Base-by-base conservation (phyloP, 2,329 filamentous ascomycete species). In the Phoma sp. region DNA sequence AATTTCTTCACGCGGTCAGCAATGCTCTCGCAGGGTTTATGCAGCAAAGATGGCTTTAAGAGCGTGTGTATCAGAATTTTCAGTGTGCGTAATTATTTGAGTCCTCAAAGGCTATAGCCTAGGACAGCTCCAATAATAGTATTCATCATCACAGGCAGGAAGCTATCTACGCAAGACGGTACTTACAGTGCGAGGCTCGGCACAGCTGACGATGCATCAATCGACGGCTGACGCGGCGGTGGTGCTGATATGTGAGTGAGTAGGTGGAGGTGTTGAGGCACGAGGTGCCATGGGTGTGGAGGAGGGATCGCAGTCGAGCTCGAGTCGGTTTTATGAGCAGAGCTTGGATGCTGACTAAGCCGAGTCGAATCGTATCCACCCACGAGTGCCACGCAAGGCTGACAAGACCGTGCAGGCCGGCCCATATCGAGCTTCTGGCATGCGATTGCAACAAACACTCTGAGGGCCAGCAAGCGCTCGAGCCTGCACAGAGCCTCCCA, bases 91-190 rank as follows among this genome's bases (percentile, higher is more conserved):
- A 73, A 69, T 70, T 64, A 63, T 63, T 79, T 82, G 53, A 64
- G 80, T 90, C 87, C 70, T 75, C 69, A 74, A 64, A 68, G 74
- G 72, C 74, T 74, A 80, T 43, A 55, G 64, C 63, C 65, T 84
- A 84, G 86, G 88, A 91, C 87, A 90, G 88, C 88, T 91, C 88
- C 88, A 91, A 90, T 90, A 89, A 71, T 71, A 72, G 68, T 67
- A 69, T 73, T 87, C 85, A 87, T 87, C 85, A 85, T 78, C 55
- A 69, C 62, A 63, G 54, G 49, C 57, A 40, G 43, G 44, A 39
- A 41, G 55, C 41, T 53, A 48, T 45, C 35, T 46, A 55, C 46
- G 25, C 24, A 38, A 40, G 7, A 36, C 29, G 35, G 36, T 47
- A 64, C 64, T 43, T 66, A 68, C 65, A 55, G 43, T 19, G 29